Evolutionary conservation across 1,284 basidiomycete species (phyloP), one percentile per base, ranked within the genome.

Genomic region (Sutorius eximius): DNA sequence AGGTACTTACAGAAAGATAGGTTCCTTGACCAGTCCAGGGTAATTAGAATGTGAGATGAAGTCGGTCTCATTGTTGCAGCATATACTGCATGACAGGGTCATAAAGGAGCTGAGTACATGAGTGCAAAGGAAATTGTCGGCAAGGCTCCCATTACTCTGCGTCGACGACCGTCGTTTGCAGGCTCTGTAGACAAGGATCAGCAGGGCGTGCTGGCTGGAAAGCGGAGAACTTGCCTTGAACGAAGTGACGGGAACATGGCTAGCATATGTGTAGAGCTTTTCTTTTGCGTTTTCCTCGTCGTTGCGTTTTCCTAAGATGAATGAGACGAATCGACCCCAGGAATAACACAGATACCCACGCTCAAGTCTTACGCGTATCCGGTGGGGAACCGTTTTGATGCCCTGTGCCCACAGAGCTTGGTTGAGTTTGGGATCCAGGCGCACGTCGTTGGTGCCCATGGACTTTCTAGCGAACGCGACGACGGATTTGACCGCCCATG

Each of bases 281-380:
- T 98, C 95, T 81, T 95, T 96, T 59, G 94, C 93, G 67, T 88
- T 90, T 80, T 97, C 94, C 68, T 95, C 93, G 75, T 97, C 94
- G 73, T 67, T 65, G 42, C 66, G 66, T 55, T 65, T 68, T 15
- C 66, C 63, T 65, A 40, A 22, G 20, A 44, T 12, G 10, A 1
- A 22, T 60, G 7, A 63, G 57, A 20, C 12, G 16, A 37, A 9
- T 9, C 0, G 22, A 22, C 15, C 0, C 12, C 5, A 2, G 4
- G 6, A 38, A 22, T 32, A 5, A 45, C 34, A 37, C 47, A 45
- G 36, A 32, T 34, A 86, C 93, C 78, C 79, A 91, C 95, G 87
- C 82, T 95, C 93, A 64, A 97, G 87, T 74, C 92, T 89, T 57
- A 98, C 86, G 59, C 95, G 85, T 75, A 97, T 79, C 62, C 95